Conservation (phyloP, 2,329 filamentous ascomycete species). For the Fusarium gaditjirri region DNA sequence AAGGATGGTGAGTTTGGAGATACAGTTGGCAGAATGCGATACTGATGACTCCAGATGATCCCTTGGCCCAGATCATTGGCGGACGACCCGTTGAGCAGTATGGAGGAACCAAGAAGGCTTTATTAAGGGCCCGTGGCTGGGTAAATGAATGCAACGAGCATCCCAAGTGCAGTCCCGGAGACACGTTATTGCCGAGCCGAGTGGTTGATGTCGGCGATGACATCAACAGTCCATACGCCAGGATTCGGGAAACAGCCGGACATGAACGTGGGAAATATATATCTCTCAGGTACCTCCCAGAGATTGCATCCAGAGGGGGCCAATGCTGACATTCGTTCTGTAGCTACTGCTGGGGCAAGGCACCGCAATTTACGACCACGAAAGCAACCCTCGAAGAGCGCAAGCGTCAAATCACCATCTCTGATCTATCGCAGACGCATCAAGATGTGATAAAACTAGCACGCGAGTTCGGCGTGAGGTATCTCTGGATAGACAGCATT, state of each 20-base stretch:
- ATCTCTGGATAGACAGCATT: conserved; percentile 9
- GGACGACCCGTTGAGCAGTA: conserved; percentile 4
- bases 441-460: background rate
- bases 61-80: background rate
- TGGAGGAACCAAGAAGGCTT: background rate
- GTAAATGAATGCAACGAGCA: background rate
- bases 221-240: background rate
- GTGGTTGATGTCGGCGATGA: background rate
- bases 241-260: background rate
- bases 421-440: background rate
- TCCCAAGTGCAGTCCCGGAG: background rate
- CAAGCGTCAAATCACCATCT: background rate
- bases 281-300: background rate
- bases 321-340: background rate
- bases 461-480: rapidly evolving
- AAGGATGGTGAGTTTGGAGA: background rate
- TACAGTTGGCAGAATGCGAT: no score
- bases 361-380: background rate
- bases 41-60: background rate
- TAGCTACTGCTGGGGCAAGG: conserved; percentile 8
- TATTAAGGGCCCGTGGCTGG: background rate
- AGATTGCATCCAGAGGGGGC: no score
- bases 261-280: background rate
- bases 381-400: conserved; percentile 1
- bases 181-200: background rate